Evolutionary conservation across 225 moss, liverwort and hornwort species (phyloP), one percentile per base, ranked within the genome.

Genomic region (Marchantia polymorpha): DNA sequence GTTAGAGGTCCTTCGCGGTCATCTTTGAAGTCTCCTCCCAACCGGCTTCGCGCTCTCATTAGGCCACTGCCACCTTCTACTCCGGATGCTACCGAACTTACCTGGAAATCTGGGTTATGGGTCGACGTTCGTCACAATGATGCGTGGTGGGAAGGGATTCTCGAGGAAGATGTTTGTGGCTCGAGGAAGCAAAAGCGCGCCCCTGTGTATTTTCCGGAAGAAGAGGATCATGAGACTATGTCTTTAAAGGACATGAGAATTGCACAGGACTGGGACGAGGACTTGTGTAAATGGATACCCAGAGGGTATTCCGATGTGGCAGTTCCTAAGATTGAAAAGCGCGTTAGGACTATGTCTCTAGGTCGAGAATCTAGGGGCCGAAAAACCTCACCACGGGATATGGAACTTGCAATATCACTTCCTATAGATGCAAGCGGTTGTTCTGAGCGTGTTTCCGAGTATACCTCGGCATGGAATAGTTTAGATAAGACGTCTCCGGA

Each of bases 141-240:
- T 87, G 84, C 89, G 58, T 91, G 91, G 91, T 91, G 91, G 89
- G 91, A 91, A 81, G 89, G 91, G 17, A 80, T 91, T 22, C 83
- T 88, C 29, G 68, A 84, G 14, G 89, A 91, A 63, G 68, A 71
- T 73, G 64, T 88, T 48, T 64, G 59, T 53, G 75, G 69, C 81
- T 54, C 72, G 29, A 75, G 78, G 71, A 76, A 78, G 50, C 71
- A 83, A 19, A 85, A 80, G 30, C 63, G 77, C 16, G 82, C 64
- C 13, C 7, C 12, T 23, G 89, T 91, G 8, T 88, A 66, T 63
- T 89, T 84, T 50, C 89, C 88, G 1, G 89, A 88, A 50, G 91
- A 89, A 81, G 85, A 85, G 48, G 88, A 83, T 59, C 77, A 66
- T 69, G 81, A 82, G 63, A 31, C 64, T 20, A 84, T 83, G 81